Evolutionary conservation across 176 grass and related monocot genomes (phyloP).

Genomic region (Eragrostis nindensis): DNA sequence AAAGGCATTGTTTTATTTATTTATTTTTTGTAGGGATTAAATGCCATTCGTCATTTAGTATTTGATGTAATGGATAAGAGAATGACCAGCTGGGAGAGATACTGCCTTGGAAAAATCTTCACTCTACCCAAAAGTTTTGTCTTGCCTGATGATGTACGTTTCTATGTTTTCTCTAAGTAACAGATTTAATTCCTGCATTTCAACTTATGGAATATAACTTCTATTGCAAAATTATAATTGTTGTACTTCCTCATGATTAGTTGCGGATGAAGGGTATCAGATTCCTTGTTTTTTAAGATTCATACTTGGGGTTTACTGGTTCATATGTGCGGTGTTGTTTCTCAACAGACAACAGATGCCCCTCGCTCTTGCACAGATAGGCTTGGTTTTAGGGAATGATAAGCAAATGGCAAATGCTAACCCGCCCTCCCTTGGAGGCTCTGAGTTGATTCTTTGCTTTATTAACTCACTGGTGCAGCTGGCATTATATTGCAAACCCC

Average conservation of each 20-base stretch:
- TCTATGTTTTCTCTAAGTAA: slow-evolving; percentile 25
- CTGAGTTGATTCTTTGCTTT: neutral
- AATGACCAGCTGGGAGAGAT: slow-evolving; percentile 53
- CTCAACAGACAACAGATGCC: neutral
- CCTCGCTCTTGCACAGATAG: neutral
- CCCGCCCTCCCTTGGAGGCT: neutral
- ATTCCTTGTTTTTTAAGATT: neutral
- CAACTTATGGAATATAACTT: slow-evolving; percentile 1
- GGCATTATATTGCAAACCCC: neutral
- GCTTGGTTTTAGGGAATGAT: neutral
- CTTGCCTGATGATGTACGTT: slow-evolving; percentile 38
- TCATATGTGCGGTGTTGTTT: neutral
- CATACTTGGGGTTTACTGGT: neutral
- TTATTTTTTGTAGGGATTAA: slow-evolving; percentile 51
- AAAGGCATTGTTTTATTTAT: neutral
- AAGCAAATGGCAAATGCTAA: neutral
- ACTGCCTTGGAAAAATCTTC: slow-evolving; percentile 41
- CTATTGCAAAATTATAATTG: neutral
- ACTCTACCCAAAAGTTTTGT: slow-evolving; percentile 51
- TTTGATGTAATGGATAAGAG: slow-evolving; percentile 44
- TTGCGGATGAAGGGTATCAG: neutral
- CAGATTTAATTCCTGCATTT: slow-evolving; percentile 7
- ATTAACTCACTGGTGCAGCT: neutral
- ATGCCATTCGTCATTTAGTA: slow-evolving; percentile 31
- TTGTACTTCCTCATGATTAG: neutral